Base-by-base conservation (phyloP, 1,284 basidiomycete species). In the Taiwanofungus camphoratus region DNA sequence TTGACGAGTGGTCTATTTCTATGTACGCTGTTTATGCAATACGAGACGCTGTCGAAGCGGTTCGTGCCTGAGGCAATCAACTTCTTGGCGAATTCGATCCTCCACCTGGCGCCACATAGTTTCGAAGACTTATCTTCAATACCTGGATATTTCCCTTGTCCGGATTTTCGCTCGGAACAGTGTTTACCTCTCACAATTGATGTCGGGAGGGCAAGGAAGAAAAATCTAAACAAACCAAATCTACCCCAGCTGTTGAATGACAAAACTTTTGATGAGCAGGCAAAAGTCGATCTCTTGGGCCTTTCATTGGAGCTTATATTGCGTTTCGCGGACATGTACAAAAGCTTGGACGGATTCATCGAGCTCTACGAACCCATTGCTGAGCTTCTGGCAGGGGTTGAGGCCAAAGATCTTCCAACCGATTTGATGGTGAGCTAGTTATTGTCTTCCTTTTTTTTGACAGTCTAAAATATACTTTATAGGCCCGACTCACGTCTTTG, bases 31-130 rank as follows among this genome's bases (percentile, higher is more conserved):
- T 82, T 92, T 55, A 60, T 78, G 23, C 77, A 94, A 66, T 96
- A 86, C 56, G 95, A 99, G 69, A 62, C 68, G 20, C 65, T 89
- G 34, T 94, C 92, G 12, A 92, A 89, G 59, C 81, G 95, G 4
- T 67, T 95, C 30, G 78, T 96, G 3, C 96, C 96, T 0, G 96
- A 99, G 63, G 89, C 77, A 2, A 60, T 93, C 51, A 95, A 89
- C 63, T 95, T 95, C 59, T 58, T 92, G 24, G 68, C 82, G 13
- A 85, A 85, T 47, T 61, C 79, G 3, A 62, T 90, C 24, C 65
- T 92, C 19, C 79, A 89, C 52, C 75, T 98, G 7, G 74, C 83
- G 0, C 88, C 87, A 0, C 75, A 79, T 53, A 53, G 54, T 13
- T 82, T 79, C 59, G 64, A 65, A 24, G 60, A 69, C 45, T 59